Conservation (phyloP, 2,329 filamentous ascomycete species). For the Xylariaceae sp. region DNA sequence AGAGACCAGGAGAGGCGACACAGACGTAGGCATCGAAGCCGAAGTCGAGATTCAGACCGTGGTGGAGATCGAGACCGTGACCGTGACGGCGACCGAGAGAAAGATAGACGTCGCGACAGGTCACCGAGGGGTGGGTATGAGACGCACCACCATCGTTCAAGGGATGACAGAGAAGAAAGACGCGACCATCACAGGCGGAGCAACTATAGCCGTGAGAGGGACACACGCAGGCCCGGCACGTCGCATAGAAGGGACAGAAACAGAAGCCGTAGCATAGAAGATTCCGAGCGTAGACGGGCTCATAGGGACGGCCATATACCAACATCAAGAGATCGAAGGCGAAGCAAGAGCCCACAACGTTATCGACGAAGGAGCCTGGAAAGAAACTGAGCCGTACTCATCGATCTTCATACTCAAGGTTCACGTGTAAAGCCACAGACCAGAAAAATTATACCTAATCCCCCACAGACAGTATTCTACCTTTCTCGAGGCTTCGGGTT, state of each 20-base stretch:
- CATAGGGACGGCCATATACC: slow-evolving; percentile 30
- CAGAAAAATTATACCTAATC: no score
- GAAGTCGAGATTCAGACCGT: slow-evolving; percentile 41
- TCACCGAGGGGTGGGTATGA: slow-evolving; percentile 39
- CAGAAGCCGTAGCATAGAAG: slow-evolving; percentile 35
- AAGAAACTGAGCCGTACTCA: slow-evolving; percentile 13
- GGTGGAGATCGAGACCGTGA: slow-evolving; percentile 35
- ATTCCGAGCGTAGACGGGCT: slow-evolving; percentile 28
- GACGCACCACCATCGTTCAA: slow-evolving; percentile 31
- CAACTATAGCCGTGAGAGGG: slow-evolving; percentile 33
- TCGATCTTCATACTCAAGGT: background rate
- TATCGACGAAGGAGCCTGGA: slow-evolving; percentile 27
- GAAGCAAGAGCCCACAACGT: slow-evolving; percentile 35
- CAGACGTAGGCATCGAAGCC: slow-evolving; percentile 45
- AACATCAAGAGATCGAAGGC: slow-evolving; percentile 34
- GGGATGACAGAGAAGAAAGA: slow-evolving; percentile 54
- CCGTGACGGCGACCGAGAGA: slow-evolving; percentile 35
- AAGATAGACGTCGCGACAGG: slow-evolving; percentile 38
- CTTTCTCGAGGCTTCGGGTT: no score
- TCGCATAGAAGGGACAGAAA: slow-evolving; percentile 31
- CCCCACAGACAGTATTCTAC: no score
- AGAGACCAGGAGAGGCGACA: slow-evolving; percentile 44
- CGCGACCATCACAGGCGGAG: slow-evolving; percentile 48
- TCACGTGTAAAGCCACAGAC: no score
- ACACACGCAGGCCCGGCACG: slow-evolving; percentile 24